These are phyloP conservation scores for Malus hybrid DNA, from an alignment of 331 rosid genomes.

Conservation along the genomic window DNA sequence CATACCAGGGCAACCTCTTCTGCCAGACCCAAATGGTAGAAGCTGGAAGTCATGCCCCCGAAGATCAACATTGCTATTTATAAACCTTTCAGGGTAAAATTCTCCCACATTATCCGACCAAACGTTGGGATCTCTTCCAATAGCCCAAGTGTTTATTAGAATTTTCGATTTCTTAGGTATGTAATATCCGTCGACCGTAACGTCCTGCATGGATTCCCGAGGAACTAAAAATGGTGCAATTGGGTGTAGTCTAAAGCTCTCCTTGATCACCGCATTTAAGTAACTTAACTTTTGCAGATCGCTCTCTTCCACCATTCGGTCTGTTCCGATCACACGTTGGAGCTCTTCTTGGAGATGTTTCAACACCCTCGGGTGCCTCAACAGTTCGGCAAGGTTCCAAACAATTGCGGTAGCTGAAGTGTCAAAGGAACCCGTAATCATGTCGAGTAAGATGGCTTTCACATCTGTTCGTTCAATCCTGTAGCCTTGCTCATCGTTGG, in stretches of 20 bases:
- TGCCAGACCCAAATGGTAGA: conserved; percentile 45
- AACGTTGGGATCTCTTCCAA: conserved; percentile 19
- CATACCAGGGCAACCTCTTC: conserved; percentile 37
- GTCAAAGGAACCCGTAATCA: conserved; percentile 14
- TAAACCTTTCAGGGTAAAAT: conserved; percentile 40
- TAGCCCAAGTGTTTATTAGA: conserved; percentile 21
- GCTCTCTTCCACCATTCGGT: conserved; percentile 22
- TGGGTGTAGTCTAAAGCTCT: conserved; percentile 28
- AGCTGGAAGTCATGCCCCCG: conserved; percentile 17
- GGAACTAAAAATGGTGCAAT: conserved; percentile 14
- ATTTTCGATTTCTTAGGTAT: conserved; percentile 20
- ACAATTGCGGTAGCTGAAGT: conserved; percentile 9
- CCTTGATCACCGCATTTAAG: conserved; percentile 35
- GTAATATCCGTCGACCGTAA: conserved; percentile 9
- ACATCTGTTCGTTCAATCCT: conserved; percentile 12
- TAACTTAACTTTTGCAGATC: conserved; percentile 27
- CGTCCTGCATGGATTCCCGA: conserved; percentile 21
- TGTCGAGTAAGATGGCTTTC: conserved; percentile 25
- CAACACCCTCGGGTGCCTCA: conserved; percentile 31
- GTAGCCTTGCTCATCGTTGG: background rate
- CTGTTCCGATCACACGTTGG: conserved; percentile 18
- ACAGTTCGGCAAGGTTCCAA: conserved; percentile 37
- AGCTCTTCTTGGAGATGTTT: conserved; percentile 34
- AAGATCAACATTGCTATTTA: background rate
- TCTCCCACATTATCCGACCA: conserved; percentile 35